Conservation (phyloP, 306 rosid genomes). For the apple (Malus domestica) region DNA sequence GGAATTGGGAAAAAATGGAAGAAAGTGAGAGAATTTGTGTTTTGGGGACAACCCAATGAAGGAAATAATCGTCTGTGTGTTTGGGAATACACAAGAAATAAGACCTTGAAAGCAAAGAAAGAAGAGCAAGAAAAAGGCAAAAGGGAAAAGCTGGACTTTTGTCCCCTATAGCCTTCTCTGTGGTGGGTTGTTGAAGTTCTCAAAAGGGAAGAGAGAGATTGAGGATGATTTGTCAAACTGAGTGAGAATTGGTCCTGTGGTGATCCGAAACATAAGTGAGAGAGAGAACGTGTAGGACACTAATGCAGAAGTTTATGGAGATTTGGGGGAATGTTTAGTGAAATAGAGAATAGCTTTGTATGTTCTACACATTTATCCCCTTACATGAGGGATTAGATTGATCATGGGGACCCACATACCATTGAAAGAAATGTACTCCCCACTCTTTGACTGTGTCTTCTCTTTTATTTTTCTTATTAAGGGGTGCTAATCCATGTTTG, state of each 20-base stretch:
- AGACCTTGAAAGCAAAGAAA: slow-evolving; percentile 1
- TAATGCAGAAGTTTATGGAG: not conserved
- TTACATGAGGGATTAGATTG: not conserved
- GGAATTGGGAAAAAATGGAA: not conserved
- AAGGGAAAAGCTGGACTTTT: slow-evolving; percentile 12
- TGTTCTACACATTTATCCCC: not conserved
- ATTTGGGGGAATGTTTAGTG: not conserved
- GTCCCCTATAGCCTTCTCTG: slow-evolving; percentile 15
- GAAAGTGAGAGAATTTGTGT: slow-evolving; percentile 3
- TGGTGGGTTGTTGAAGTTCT: slow-evolving; percentile 29
- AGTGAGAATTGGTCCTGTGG: slow-evolving; percentile 35
- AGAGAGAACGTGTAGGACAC: slow-evolving; percentile 22
- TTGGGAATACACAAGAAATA: slow-evolving; percentile 17
- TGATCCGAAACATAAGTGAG: slow-evolving; percentile 48
- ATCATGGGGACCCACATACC: not conserved
- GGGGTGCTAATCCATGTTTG: not conserved
- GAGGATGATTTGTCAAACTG: not conserved
- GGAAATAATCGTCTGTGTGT: not conserved
- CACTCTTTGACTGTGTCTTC: not conserved
- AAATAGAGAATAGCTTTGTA: not conserved
- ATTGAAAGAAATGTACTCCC: not conserved
- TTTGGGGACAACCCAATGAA: not conserved
- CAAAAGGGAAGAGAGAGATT: slow-evolving; percentile 4
- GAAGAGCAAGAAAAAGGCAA: not conserved
- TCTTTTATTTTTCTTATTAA: not conserved